Percentiles rank a stretch among this genome's conserved stretches.
phyloP scores from a whole-genome alignment of 2,329 filamentous ascomycete species.

The Cladosporium sp. region DNA sequence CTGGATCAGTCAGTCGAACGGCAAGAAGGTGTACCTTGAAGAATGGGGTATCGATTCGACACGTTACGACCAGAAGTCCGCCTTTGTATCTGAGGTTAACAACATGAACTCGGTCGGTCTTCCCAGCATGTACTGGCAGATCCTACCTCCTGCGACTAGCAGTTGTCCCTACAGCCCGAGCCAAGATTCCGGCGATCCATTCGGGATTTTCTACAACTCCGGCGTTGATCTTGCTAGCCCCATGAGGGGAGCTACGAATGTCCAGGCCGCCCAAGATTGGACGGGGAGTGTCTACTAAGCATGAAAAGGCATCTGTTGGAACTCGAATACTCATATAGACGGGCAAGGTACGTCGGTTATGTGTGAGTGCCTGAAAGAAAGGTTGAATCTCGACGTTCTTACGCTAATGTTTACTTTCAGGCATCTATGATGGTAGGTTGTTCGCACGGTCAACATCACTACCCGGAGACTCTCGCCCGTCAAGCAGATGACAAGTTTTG shows the following conservation, averaged over 20 bases:
- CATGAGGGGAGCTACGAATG: neutral
- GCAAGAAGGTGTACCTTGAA: constrained; percentile 20
- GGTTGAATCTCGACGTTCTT: too few species aligned
- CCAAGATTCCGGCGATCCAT: neutral
- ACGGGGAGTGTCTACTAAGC: constrained; percentile 17
- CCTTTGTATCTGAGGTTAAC: constrained; percentile 10
- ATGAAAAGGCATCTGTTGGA: too few species aligned
- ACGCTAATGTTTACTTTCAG: too few species aligned
- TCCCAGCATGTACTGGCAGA: constrained; percentile 19
- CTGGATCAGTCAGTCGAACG: constrained; percentile 16
- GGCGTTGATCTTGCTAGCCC: constrained; percentile 6
- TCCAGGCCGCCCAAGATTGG: constrained; percentile 15
- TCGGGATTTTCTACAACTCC: constrained; percentile 9
- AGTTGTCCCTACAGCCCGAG: neutral
- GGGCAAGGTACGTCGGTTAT: too few species aligned
- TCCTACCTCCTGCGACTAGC: constrained; percentile 9
- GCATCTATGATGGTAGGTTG: too few species aligned
- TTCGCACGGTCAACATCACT: too few species aligned
- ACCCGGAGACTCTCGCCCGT: too few species aligned
- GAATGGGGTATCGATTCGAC: constrained; percentile 19
- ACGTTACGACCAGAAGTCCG: constrained; percentile 9
- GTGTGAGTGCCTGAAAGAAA: too few species aligned
- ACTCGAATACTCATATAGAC: too few species aligned
- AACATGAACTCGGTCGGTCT: constrained; percentile 18
- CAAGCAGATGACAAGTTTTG: too few species aligned